phyloP scores from a whole-genome alignment of 2,329 filamentous ascomycete genomes.

The Fusarium praegraminearum region DNA sequence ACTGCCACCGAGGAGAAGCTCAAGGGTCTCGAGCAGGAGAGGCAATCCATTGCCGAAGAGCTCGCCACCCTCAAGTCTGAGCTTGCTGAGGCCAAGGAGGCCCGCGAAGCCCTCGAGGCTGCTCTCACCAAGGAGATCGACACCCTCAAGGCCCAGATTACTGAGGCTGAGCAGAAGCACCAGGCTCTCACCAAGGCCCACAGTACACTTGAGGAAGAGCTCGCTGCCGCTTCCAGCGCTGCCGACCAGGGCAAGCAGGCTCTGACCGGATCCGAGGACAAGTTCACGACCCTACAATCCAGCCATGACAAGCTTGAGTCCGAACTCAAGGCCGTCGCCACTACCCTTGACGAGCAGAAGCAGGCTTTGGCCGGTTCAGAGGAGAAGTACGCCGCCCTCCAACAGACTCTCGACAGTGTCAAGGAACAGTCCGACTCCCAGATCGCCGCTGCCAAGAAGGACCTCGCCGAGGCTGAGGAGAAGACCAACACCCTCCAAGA shows the following conservation, averaged over 20 bases:
- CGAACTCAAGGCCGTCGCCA: constrained; percentile 45
- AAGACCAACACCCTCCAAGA: constrained; percentile 45
- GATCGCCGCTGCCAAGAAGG: constrained; percentile 43
- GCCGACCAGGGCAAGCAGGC: constrained; percentile 48
- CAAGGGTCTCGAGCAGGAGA: constrained; percentile 46
- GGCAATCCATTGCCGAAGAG: constrained; percentile 50
- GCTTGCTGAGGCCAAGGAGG: constrained; percentile 52
- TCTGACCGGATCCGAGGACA: constrained; percentile 46
- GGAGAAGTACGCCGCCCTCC: constrained; percentile 45
- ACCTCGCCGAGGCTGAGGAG: constrained; percentile 44
- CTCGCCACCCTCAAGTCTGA: constrained; percentile 52
- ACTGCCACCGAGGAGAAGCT: constrained; percentile 46
- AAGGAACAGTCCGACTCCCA: constrained; percentile 45
- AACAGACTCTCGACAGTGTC: constrained; percentile 46
- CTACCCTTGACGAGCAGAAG: constrained; percentile 48
- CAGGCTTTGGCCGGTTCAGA: constrained; percentile 46
- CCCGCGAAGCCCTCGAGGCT: constrained; percentile 51
- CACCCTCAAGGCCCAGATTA: constrained; percentile 52
- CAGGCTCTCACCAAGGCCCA: constrained; percentile 49
- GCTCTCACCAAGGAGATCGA: constrained; percentile 50
- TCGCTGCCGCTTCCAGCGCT: constrained; percentile 47
- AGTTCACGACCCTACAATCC: constrained; percentile 45
- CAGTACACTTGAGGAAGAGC: constrained; percentile 50
- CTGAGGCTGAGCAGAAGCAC: constrained; percentile 51
- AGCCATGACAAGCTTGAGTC: constrained; percentile 47